Base-by-base conservation (phyloP, 345 rosid genomes). In the Trapa incisa region DNA sequence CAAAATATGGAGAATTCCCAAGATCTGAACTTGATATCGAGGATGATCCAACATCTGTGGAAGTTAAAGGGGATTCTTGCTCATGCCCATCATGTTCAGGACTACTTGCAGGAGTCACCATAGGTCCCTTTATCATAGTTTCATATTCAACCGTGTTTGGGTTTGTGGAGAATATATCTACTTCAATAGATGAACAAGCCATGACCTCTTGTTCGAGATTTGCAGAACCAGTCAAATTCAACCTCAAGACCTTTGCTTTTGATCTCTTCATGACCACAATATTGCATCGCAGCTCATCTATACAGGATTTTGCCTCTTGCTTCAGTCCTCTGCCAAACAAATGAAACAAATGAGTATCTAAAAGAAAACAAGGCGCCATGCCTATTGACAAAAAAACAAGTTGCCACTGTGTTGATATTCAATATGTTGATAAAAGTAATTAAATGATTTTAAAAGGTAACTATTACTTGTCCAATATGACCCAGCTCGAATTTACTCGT, bases 21-120 rank as follows among this genome's bases (percentile, higher is more conserved):
- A 84, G 89, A 76, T 94, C 99, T 48, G 90, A 85, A 76, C 99
- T 89, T 47, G 99, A 91, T 61, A 91, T 84, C 32, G 99, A 94
- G 64, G 92, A 91, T 68, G 97, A 81, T 61, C 90, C 92, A 53
- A 80, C 75, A 68, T 89, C 98, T 13, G 96, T 91, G 52, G 78
- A 72, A 10, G 89, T 81, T 16, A 82, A 73, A 17, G 88, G 82
- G 38, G 92, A 84, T 74, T 86, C 67, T 35, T 58, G 37, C 38
- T 58, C 62, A 2, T 32, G 62, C 0, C 43, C 97, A 38, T 65
- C 97, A 38, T 79, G 87, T 64, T 93, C 97, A 43, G 98, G 98
- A 83, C 97, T 94, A 69, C 96, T 89, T 13, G 88, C 86, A 1
- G 99, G 96, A 75, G 96, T 91, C 77, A 91, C 99, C 71, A 79